Conservation (phyloP, 768 basidiomycete genomes). For the Tylopilus plumbeoviolaceoides region DNA sequence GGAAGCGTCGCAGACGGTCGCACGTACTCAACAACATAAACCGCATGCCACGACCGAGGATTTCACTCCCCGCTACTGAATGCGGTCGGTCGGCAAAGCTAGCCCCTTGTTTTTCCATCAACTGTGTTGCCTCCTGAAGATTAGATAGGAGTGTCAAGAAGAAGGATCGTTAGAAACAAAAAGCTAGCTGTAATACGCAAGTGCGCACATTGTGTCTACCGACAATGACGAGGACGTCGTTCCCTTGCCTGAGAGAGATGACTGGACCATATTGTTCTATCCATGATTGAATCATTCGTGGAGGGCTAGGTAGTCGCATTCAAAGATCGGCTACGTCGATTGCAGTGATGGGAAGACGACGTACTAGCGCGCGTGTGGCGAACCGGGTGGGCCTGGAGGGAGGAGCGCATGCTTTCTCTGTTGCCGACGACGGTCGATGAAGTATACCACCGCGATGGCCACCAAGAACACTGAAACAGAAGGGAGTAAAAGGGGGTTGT, state of each 20-base stretch:
- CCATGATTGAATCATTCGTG: constrained; percentile 21
- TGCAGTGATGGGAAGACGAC: background rate
- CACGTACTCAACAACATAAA: constrained; percentile 48
- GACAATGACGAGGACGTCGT: constrained; percentile 24
- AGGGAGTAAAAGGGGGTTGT: background rate
- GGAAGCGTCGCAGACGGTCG: constrained; percentile 55
- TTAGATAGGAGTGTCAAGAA: background rate
- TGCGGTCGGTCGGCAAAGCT: constrained; percentile 47
- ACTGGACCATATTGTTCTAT: constrained; percentile 26
- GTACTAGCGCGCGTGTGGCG: constrained; percentile 19
- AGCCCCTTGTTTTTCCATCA: constrained; percentile 60
- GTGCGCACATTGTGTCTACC: constrained; percentile 18
- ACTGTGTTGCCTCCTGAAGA: constrained; percentile 42
- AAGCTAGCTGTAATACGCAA: background rate
- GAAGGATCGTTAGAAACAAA: background rate
- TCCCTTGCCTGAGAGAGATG: constrained; percentile 22
- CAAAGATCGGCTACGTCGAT: background rate
- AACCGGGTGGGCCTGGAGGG: constrained; percentile 19
- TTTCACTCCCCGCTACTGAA: constrained; percentile 52
- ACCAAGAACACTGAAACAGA: background rate
- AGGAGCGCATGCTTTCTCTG: constrained; percentile 10
- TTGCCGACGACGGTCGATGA: constrained; percentile 3
- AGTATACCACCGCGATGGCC: background rate
- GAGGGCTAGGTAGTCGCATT: constrained; percentile 8
- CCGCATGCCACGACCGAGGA: constrained; percentile 55